Base-by-base conservation (phyloP, 2,329 filamentous ascomycete genomes). In the Botrytis deweyae region DNA sequence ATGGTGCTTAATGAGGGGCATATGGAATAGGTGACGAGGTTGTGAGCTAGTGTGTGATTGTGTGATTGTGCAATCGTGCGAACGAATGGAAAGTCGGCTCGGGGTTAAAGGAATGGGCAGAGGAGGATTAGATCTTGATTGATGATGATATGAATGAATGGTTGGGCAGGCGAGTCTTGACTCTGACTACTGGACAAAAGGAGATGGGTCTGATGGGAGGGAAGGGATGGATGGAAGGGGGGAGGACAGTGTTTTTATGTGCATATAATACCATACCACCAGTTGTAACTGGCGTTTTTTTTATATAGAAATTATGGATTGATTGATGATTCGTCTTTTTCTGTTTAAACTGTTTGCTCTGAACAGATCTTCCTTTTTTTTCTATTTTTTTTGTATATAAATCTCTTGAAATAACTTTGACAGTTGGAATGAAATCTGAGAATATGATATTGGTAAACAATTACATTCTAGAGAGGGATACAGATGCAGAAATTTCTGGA, bases 1-100 rank as follows among this genome's bases (percentile, higher is more conserved):
- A 87, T 99, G 87, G 84, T 97, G 77, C 88, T 98, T 78, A 98
- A 98, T 82, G 93, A 97, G 80, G 95, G 93, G 9, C 92, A 95
- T 77, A 77, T 75, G 61, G 80, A 82, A 70, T 82, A 76, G 38
- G 1, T 22, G 49, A 1, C 5, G 36, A 20, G 16, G 18, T 20
- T 68, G 36, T 8, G 49, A 38, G 25, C 63, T n/a, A 55, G 49
- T 55, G 49, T 16, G 5, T 7, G 6, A 46, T 46, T 8, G 7
- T 22, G 44, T 7, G 6, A 46, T 46, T 8, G 7, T 22, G 44
- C 44, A 46, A 22, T 22, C 20, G 3, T 4, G 22, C 38, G 36
- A 40, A 16, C 22, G 6, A 18, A 16, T 14, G 22, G 16, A 12
- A 40, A 16, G 10, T 62, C 16, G n/a, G 9, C n/a, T 52, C 22